phyloP scores from a whole-genome alignment of 2,329 filamentous ascomycete genomes.

The Fusarium equiseti region DNA sequence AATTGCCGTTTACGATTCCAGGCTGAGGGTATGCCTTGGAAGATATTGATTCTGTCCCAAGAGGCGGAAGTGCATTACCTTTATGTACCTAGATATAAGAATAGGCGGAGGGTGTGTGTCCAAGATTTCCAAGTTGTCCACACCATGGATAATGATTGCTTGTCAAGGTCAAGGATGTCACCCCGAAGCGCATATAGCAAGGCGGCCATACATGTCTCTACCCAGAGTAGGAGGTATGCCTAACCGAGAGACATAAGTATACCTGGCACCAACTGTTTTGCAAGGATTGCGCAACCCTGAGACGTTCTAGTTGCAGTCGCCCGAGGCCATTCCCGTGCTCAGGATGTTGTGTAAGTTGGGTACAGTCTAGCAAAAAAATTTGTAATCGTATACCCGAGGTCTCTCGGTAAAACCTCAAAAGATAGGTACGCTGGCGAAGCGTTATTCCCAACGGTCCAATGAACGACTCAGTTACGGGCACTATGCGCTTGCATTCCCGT shows the following conservation, averaged over 20 bases:
- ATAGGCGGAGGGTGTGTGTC: not conserved
- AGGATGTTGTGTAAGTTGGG: conserved; percentile 25
- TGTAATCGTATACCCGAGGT: conserved; percentile 25
- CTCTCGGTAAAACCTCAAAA: conserved; percentile 9
- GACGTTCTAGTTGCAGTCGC: not conserved
- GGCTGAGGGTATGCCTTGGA: not conserved
- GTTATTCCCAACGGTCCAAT: conserved; percentile 6
- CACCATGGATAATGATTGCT: conserved; percentile 1
- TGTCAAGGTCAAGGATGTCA: conserved; percentile 6
- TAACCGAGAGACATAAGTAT: conserved; percentile 10
- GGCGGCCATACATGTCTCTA: conserved; percentile 23
- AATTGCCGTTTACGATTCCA: conserved; percentile 1
- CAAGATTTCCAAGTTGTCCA: not conserved
- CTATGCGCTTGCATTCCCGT: conserved; percentile 19
- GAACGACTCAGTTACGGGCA: not conserved
- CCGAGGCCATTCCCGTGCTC: conserved; percentile 6
- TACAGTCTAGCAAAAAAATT: conserved; percentile 10
- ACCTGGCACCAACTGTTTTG: conserved; percentile 2
- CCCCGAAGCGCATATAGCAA: conserved; percentile 4
- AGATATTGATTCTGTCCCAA: not conserved
- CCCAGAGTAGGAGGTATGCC: conserved; percentile 6
- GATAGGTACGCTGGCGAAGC: conserved; percentile 19
- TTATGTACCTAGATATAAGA: conserved; percentile 19
- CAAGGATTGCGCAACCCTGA: conserved; percentile 10
- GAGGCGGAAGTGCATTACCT: conserved; percentile 24